Conservation (phyloP, 345 rosid species). For the Raphanus sativus region DNA sequence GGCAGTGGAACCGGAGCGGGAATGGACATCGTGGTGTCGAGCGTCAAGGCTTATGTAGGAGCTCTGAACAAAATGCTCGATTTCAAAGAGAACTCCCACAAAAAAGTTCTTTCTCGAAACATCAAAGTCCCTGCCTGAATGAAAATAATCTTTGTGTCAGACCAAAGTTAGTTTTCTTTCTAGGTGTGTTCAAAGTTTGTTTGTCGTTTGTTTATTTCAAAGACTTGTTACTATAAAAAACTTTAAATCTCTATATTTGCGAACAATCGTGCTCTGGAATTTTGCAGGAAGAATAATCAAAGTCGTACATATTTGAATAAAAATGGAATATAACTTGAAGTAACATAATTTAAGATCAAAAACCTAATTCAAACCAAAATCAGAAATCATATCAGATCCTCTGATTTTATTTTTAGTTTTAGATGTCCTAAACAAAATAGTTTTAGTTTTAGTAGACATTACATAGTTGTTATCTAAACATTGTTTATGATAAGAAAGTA, state of each 20-base stretch:
- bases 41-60: constrained; percentile 85
- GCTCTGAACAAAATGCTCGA: constrained; percentile 89
- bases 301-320: no score
- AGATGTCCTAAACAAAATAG: no score
- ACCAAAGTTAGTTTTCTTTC: constrained; percentile 11
- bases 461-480: no score
- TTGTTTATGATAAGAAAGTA: no score
- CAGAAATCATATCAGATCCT: not conserved
- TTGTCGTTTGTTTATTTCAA: not conserved
- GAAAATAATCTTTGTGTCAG: not conserved
- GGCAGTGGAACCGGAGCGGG: constrained; percentile 78
- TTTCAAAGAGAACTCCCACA: constrained; percentile 43
- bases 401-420: not conserved
- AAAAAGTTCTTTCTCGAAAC: constrained; percentile 33
- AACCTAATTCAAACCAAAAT: not conserved
- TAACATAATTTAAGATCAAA: not conserved
- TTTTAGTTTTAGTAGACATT: no score
- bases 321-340: not conserved
- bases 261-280: not conserved
- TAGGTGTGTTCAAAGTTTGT: constrained; percentile 17
- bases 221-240: no score
- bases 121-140: constrained; percentile 46
- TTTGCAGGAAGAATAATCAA: not conserved
- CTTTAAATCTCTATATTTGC: not conserved
- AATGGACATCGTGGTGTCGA: constrained; percentile 89